Conservation (phyloP, 495 filamentous ascomycete genomes). For the Daldinia concentrica region DNA sequence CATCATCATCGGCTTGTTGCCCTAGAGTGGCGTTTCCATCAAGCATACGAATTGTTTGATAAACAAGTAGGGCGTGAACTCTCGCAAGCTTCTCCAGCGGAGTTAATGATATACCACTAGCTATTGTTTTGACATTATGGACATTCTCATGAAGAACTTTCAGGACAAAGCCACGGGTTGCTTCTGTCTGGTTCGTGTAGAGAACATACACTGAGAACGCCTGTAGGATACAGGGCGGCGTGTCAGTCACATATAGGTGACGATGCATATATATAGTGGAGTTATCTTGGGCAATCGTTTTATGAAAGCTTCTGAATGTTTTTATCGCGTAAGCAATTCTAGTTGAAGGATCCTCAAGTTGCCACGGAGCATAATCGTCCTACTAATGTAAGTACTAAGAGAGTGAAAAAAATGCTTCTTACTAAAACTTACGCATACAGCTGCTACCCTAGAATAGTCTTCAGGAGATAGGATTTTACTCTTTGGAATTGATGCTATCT, state of each 20-base stretch:
- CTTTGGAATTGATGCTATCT: slow-evolving; percentile 5
- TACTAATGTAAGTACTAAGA: slow-evolving; percentile 22
- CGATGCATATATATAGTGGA: slow-evolving; percentile 49
- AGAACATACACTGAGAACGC: slow-evolving; percentile 46
- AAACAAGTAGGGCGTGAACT: slow-evolving; percentile 48
- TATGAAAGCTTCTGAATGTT: slow-evolving; percentile 39
- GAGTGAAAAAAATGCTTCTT: neutral
- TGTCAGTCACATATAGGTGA: slow-evolving; percentile 45
- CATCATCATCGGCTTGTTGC: slow-evolving; percentile 47
- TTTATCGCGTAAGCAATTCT: slow-evolving; percentile 41
- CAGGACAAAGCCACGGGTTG: slow-evolving; percentile 45
- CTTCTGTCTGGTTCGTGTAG: slow-evolving; percentile 46
- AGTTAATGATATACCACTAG: slow-evolving; percentile 14
- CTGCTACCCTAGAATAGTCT: slow-evolving; percentile 41
- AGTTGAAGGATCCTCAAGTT: slow-evolving; percentile 47
- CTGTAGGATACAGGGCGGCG: slow-evolving; percentile 45
- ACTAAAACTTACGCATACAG: slow-evolving; percentile 41
- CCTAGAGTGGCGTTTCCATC: slow-evolving; percentile 50
- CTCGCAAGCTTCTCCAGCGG: slow-evolving; percentile 48
- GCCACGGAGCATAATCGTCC: slow-evolving; percentile 48
- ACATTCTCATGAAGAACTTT: slow-evolving; percentile 41
- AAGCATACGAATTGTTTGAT: slow-evolving; percentile 52
- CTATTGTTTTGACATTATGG: slow-evolving; percentile 36
- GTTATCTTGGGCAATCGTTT: slow-evolving; percentile 41
- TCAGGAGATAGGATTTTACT: slow-evolving; percentile 8